These are phyloP conservation scores for Mortierella sp. DNA, from an alignment of 371 early-diverging fungal species.

Conservation along the genomic window DNA sequence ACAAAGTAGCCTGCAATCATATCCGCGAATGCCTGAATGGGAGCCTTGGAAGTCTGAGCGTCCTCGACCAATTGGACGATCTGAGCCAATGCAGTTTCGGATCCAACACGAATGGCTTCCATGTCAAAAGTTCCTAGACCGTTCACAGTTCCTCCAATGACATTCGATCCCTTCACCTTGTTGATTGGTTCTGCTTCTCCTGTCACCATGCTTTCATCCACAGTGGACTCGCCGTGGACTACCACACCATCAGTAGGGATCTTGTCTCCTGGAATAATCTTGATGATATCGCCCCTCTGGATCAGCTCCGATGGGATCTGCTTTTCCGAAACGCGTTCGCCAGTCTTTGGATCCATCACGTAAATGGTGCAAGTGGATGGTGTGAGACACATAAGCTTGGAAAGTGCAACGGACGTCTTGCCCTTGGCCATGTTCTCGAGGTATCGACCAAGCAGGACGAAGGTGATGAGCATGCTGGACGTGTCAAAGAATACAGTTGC, in stretches of 20 bases:
- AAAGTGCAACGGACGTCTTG: conserved; percentile 88
- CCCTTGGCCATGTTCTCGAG: conserved; percentile 96
- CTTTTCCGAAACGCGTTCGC: conserved; percentile 66
- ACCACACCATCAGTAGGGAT: conserved; percentile 95
- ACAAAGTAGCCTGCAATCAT: conserved; percentile 91
- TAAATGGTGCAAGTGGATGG: conserved; percentile 82
- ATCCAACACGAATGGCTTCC: conserved; percentile 81
- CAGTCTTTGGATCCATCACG: conserved; percentile 53
- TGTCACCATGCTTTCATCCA: conserved; percentile 98
- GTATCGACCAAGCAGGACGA: conserved; percentile 91
- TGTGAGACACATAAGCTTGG: conserved; percentile 87
- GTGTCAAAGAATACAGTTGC: conserved; percentile 92
- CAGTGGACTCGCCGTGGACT: conserved; percentile 80
- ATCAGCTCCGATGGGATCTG: conserved; percentile 88
- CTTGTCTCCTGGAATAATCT: conserved; percentile 93
- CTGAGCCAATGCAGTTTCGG: conserved; percentile 85
- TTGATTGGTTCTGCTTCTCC: conserved; percentile 94
- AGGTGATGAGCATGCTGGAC: conserved; percentile 87
- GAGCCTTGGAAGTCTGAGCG: conserved; percentile 88
- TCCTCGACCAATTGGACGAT: conserved; percentile 92
- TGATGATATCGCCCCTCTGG: conserved; percentile 85
- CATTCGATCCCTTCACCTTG: conserved; percentile 74
- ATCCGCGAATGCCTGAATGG: conserved; percentile 88
- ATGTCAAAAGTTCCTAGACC: conserved; percentile 78
- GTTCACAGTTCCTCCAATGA: conserved; percentile 96